Evolutionary conservation across 352 stramenopile species (phyloP).

Genomic region (Peronospora belbahrii): DNA sequence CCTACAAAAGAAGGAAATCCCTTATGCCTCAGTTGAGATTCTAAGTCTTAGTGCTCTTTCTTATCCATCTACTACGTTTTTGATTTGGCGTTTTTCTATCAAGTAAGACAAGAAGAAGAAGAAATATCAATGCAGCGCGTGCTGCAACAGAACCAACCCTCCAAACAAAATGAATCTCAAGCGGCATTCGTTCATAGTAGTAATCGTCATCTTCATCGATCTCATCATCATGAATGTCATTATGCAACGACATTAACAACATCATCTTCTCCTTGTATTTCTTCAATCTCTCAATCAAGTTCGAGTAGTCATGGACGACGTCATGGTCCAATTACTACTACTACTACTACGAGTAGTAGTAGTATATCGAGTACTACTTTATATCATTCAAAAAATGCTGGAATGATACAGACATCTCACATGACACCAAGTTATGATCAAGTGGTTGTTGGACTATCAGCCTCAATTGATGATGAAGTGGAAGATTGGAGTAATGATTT

Average conservation of each 20-base stretch:
- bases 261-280: slow-evolving; percentile 7
- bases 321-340: slow-evolving; percentile 3
- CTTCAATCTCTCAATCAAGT: neutral
- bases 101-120: too few species aligned
- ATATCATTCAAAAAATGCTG: slow-evolving; percentile 14
- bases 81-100: too few species aligned
- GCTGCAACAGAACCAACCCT: slow-evolving; percentile 8
- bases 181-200: too few species aligned
- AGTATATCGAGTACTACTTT: slow-evolving; percentile 5
- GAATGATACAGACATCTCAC: neutral
- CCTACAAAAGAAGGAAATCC: too few species aligned
- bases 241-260: slow-evolving; percentile 1
- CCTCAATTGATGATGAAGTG: slow-evolving; percentile 54
- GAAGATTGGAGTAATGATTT: slow-evolving; percentile 78
- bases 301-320: slow-evolving; percentile 1
- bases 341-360: too few species aligned
- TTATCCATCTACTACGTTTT: too few species aligned
- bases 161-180: neutral
- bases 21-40: slow-evolving; percentile 23
- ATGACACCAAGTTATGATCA: slow-evolving; percentile 28
- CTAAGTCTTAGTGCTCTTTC: too few species aligned
- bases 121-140: slow-evolving; percentile 21
- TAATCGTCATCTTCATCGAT: too few species aligned
- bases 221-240: too few species aligned
- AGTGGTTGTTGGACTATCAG: slow-evolving; percentile 65